Conservation (phyloP, 202 grass and related monocot species). For the Panicum virgatum region DNA sequence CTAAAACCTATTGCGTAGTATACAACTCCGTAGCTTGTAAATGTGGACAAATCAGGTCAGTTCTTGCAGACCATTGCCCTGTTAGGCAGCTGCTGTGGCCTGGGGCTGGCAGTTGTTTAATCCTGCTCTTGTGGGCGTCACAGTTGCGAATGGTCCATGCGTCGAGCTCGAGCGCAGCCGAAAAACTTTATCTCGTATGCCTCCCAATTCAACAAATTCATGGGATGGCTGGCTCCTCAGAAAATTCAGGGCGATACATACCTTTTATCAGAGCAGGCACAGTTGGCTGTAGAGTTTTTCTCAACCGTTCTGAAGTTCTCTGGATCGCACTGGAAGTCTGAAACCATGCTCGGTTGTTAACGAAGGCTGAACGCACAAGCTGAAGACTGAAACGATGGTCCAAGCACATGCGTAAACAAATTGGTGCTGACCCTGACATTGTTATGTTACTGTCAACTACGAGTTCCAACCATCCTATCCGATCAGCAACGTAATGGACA, state of each 20-base stretch:
- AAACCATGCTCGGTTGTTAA: background rate
- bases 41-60: constrained; percentile 15
- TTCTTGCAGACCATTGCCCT: constrained; percentile 31
- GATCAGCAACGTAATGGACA: background rate
- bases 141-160: constrained; percentile 19
- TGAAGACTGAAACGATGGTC: constrained; percentile 11
- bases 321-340: constrained; percentile 18
- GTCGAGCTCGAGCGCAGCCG: background rate
- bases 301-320: background rate
- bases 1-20: background rate
- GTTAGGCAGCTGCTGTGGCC: constrained; percentile 38
- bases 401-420: constrained; percentile 3
- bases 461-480: constrained; percentile 36
- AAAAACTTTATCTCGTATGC: constrained; percentile 21
- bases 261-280: background rate
- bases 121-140: background rate
- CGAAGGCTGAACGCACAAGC: background rate
- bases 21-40: constrained; percentile 6
- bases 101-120: background rate
- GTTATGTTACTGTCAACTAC: constrained; percentile 44
- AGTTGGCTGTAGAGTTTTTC: background rate
- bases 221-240: background rate
- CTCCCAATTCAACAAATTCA: background rate
- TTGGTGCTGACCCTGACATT: constrained; percentile 3
- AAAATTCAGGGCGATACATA: background rate